Evolutionary conservation across 192 early-diverging fungal genomes (phyloP).

Genomic region (Anaeromyces robustus): DNA sequence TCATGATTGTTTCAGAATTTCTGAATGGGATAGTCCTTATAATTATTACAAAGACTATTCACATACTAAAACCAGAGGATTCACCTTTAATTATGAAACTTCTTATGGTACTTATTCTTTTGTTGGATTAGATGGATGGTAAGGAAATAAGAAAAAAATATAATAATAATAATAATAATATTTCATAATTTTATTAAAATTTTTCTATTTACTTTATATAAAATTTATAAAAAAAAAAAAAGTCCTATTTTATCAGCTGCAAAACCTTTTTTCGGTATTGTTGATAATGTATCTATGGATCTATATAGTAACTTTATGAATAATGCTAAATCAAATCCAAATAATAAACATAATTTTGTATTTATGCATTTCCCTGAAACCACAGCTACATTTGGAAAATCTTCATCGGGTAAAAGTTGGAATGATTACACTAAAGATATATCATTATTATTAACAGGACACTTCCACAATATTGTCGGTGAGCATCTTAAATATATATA

Average conservation of each 20-base stretch:
- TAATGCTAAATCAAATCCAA: neutral
- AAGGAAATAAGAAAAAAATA: neutral
- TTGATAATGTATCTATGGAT: neutral
- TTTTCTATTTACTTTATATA: too few species aligned
- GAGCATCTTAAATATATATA: slow-evolving; percentile 25
- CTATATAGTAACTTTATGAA: neutral
- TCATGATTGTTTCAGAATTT: slow-evolving; percentile 82
- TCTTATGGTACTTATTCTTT: neutral
- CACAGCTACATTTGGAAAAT: neutral
- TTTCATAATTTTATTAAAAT: too few species aligned
- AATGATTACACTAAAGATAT: slow-evolving; percentile 33
- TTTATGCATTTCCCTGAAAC: neutral
- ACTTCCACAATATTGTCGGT: slow-evolving; percentile 60
- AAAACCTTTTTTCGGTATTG: neutral
- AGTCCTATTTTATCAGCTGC: neutral
- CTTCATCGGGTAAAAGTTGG: neutral
- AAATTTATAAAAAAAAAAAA: too few species aligned
- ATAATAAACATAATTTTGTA: neutral
- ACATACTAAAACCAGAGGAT: slow-evolving; percentile 26
- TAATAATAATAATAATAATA: too few species aligned
- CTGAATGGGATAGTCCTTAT: slow-evolving; percentile 28
- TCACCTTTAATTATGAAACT: slow-evolving; percentile 23
- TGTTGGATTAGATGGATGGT: neutral
- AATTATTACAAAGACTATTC: slow-evolving; percentile 50
- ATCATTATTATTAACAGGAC: slow-evolving; percentile 72